Evolutionary conservation across 2,329 filamentous ascomycete species (phyloP).

Genomic region (Thelonectria discophora): DNA sequence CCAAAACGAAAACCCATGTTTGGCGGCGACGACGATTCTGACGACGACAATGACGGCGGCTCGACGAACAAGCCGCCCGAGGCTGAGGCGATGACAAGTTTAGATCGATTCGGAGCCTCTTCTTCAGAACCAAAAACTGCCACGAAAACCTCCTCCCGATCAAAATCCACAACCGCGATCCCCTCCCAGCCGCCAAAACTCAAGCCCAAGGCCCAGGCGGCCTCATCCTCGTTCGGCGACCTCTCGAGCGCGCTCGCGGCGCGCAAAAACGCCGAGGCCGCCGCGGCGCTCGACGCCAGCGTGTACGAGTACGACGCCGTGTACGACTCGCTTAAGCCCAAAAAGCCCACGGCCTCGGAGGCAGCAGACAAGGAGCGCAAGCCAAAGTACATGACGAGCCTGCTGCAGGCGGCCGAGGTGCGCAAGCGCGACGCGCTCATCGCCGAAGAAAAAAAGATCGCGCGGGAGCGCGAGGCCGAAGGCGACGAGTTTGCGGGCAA

Average conservation of each 20-base stretch:
- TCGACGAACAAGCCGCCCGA: constrained; percentile 48
- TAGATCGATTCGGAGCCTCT: constrained; percentile 58
- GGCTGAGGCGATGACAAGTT: constrained; percentile 69
- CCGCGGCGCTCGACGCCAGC: constrained; percentile 72
- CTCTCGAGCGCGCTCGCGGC: constrained; percentile 72
- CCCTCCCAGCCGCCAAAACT: constrained; percentile 54
- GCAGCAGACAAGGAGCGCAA: constrained; percentile 62
- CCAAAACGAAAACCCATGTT: constrained; percentile 65
- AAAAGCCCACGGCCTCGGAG: constrained; percentile 65
- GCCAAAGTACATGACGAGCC: constrained; percentile 80
- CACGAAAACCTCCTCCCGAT: constrained; percentile 46
- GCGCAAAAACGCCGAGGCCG: constrained; percentile 70
- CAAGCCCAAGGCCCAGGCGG: constrained; percentile 53
- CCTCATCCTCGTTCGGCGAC: constrained; percentile 67
- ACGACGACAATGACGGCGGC: constrained; percentile 56
- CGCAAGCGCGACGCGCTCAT: constrained; percentile 81
- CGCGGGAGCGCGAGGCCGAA: constrained; percentile 79
- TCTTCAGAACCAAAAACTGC: constrained; percentile 36
- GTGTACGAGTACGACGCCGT: constrained; percentile 89
- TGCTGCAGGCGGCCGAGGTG: constrained; percentile 77
- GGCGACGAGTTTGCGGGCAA: constrained; percentile 84
- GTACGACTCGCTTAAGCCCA: constrained; percentile 78
- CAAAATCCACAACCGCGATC: constrained; percentile 44
- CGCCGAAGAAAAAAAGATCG: constrained; percentile 82
- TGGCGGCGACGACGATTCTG: constrained; percentile 63